Evolutionary conservation across 73 alveolate genomes (phyloP).

Genomic region (Symbiodinium natans): DNA sequence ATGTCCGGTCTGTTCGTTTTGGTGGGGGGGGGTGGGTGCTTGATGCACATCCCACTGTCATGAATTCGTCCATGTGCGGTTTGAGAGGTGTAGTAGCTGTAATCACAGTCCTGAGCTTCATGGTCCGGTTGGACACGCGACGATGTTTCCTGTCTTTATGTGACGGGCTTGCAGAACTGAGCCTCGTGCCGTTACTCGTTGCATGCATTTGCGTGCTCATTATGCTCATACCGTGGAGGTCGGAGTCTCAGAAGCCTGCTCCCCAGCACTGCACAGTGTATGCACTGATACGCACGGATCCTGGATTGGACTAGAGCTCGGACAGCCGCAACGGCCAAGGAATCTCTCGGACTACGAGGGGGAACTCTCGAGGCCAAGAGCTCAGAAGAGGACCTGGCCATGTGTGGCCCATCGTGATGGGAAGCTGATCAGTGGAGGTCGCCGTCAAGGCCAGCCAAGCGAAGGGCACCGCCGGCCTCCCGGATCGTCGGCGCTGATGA

Average conservation of each 20-base stretch:
- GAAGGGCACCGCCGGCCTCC: constrained; percentile 27
- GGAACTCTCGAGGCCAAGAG: constrained; percentile 66
- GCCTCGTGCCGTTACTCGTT: too few relatives aligned
- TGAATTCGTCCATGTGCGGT: too few relatives aligned
- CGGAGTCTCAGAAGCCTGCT: neutral
- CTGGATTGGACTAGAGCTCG: constrained; percentile 17
- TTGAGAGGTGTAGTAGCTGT: too few relatives aligned
- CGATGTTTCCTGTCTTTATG: too few relatives aligned
- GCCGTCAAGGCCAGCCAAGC: constrained; percentile 64
- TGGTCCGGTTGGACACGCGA: too few relatives aligned
- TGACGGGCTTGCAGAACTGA: too few relatives aligned
- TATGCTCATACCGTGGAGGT: neutral
- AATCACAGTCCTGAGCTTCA: too few relatives aligned
- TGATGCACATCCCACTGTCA: too few relatives aligned
- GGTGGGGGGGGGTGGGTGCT: too few relatives aligned
- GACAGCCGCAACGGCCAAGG: neutral
- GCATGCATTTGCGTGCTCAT: too few relatives aligned
- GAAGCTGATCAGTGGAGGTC: neutral
- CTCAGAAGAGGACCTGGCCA: neutral
- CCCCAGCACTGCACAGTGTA: neutral
- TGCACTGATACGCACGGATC: neutral
- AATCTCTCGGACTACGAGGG: constrained; percentile 87
- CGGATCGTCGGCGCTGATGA: too few relatives aligned
- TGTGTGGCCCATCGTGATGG: neutral
- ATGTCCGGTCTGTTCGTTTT: too few relatives aligned